Base-by-base conservation (phyloP, 208 protist genomes). In the Vickermania ingenoplastis region DNA sequence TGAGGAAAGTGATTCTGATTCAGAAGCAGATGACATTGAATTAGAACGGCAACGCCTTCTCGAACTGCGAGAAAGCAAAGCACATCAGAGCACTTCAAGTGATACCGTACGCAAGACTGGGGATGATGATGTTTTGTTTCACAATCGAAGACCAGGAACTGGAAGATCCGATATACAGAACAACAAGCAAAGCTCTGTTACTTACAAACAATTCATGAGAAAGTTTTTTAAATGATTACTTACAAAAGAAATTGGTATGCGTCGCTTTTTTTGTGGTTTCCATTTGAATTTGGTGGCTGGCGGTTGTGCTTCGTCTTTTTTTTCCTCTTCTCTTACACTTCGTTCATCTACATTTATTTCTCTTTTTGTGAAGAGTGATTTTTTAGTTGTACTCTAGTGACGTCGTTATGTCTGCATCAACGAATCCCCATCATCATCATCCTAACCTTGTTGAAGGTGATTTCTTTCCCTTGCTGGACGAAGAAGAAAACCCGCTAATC, bases 191-290 rank as follows among this genome's bases (percentile, higher is more conserved):
- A 45, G 17, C 17, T 45, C 36, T 17, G 36, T 45, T 7, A 17
- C 36, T 45, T 45, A 45, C 36, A 45, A 45, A 17, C 36, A 45
- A 17, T 45, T 45, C 36, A 45, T 45, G 36, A 45, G 17, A 45
- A 45, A 45, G 17, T 45, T 45, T 45, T 45, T 45, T 17, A 45
- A 45, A 45, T 45, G 36, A 45, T 45, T n/a, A n/a, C n/a, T n/a
- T n/a, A n/a, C n/a, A n/a, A n/a, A n/a, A n/a, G n/a, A n/a, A n/a
- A n/a, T n/a, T n/a, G n/a, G n/a, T n/a, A n/a, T n/a, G n/a, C n/a
- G n/a, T n/a, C n/a, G n/a, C n/a, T n/a, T n/a, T n/a, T n/a, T n/a
- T n/a, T n/a, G n/a, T n/a, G n/a, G n/a, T n/a, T n/a, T n/a, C n/a
- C n/a, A n/a, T n/a, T n/a, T n/a, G n/a, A n/a, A n/a, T n/a, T n/a